Evolutionary conservation across 2,329 filamentous ascomycete species (phyloP).

Genomic region (Didymella pinodella): DNA sequence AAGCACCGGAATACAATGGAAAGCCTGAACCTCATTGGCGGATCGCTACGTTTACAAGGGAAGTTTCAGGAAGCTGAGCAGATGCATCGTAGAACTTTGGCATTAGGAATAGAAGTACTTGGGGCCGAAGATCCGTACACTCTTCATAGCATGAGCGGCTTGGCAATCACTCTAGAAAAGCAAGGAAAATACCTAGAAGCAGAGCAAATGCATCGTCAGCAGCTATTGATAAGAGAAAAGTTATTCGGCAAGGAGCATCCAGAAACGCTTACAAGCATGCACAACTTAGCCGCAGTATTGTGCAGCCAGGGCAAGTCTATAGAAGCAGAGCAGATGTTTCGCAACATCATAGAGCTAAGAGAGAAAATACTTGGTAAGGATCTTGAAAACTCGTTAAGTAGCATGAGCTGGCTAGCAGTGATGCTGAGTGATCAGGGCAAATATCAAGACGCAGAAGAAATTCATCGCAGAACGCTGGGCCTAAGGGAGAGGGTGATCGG

Average conservation of each 20-base stretch:
- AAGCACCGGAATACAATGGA: background rate
- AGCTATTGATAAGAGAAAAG: background rate
- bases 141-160: background rate
- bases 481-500: background rate
- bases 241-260: background rate
- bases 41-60: background rate
- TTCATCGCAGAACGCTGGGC: background rate
- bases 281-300: background rate
- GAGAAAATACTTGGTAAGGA: background rate
- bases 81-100: background rate
- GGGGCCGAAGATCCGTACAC: background rate
- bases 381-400: background rate
- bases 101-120: background rate
- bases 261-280: background rate
- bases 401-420: background rate
- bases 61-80: background rate
- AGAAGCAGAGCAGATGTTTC: background rate
- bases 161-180: background rate
- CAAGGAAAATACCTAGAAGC: background rate
- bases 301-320: background rate
- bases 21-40: background rate
- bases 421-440: background rate
- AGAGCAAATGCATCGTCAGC: conserved; percentile 1
- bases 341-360: background rate
- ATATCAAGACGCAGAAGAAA: background rate